Base-by-base conservation (phyloP, 2,329 filamentous ascomycete species). In the Plectosphaerella cucumerina region DNA sequence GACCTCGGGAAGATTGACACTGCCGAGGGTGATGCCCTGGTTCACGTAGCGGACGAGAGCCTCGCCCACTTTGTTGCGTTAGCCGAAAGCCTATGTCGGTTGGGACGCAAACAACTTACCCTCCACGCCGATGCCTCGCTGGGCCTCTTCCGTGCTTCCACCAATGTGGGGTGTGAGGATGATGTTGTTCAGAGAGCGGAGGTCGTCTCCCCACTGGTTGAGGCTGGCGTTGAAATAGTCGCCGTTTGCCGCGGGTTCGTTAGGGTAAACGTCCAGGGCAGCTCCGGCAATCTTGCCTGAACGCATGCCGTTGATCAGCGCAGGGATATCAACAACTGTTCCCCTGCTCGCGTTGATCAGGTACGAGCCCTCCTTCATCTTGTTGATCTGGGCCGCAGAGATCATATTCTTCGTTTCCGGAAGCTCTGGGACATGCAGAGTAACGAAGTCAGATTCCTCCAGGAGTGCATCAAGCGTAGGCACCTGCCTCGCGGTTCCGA, bases 151-250 rank as follows among this genome's bases (percentile, higher is more conserved):
- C 1, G 94, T 99, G 70, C 90, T 96, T 50, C 94, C 94, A 61
- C 94, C 94, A 64, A 99, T 97, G 69, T 99, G 94, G 20, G 94
- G 94, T 2, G 93, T 96, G 47, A 99, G 78, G 60, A 99, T 96
- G 59, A 99, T 77, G 73, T 99, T 99, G 72, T 86, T 94, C 53
- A 97, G 76, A 48, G 81, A 81, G 49, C 90, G 84, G 45, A 99
- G 81, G 55, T 97, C 92, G 63, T 92, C 85, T 23, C 84, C 87
- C 90, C 90, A 99, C 10, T 72, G 59, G 71, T 96, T 96, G 53
- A 99, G 78, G 45, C 81, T 76, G 67, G 82, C 87, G 70, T 84
- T 92, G 77, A 99, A 99, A 72, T 96, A 96, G 65, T 95, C 89
- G 52, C 94, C 94, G 66, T 99, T 99, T 58, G 87, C 91, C 47